Base-by-base conservation (phyloP, 2,329 filamentous ascomycete genomes). In the Bimuria novae-zelandiae region DNA sequence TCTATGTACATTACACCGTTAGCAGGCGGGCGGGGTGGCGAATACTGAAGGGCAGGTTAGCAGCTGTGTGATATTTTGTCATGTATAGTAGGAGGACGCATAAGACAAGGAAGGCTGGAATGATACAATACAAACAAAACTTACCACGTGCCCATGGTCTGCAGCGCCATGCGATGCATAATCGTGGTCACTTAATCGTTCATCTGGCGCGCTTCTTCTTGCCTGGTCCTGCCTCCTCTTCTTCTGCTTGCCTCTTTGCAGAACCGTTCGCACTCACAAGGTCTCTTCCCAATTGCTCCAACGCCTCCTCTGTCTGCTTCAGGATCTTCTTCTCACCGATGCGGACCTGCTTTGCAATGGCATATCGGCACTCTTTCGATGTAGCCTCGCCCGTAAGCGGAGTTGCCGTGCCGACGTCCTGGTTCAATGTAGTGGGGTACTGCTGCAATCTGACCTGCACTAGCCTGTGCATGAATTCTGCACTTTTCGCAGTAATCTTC, bases 241-340 rank as follows among this genome's bases (percentile, higher is more conserved):
- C 66, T 12, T 67, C 67, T 12, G 65, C 61, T 51, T 59, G 55
- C 51, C 68, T 62, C 51, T 70, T 71, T 0, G 55, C 30, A n/a
- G 48, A 46, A 7, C 50, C 59, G 22, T 47, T 59, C 12, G 40
- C 27, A 43, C 23, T 44, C 27, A 17, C 27, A 40, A 57, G 58
- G 52, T 63, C 68, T 70, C 70, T 73, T 75, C 58, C 52, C 62
- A 67, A 27, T 16, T 60, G 57, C 6, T 51, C 54, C 41, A 73
- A 49, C 1, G 64, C 68, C 30, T 63, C 54, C 53, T 82, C 77
- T 1, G 85, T 78, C 63, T 84, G 79, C 50, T 78, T 73, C 21
- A 92, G 67, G 5, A 92, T 77, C 60, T 80, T 79, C 70, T 91
- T 91, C 73, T 93, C 89, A 12, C 89, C 89, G 2, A 86, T 73